These are phyloP conservation scores for Tetracladium maxilliforme DNA, from an alignment of 2,329 filamentous ascomycete species.

Conservation along the genomic window DNA sequence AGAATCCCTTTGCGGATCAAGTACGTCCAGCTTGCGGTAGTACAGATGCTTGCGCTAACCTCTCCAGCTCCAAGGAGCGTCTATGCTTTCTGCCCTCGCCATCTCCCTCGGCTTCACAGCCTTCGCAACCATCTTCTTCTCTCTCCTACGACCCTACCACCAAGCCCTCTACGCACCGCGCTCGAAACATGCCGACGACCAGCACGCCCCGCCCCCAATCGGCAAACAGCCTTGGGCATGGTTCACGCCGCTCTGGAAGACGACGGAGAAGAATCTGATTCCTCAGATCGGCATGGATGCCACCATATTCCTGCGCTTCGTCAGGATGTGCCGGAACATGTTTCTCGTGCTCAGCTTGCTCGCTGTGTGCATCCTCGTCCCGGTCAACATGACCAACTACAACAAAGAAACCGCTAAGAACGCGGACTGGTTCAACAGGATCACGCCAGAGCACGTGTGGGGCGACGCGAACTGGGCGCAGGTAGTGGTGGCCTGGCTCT, in stretches of 20 bases:
- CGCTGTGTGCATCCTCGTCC: constrained; percentile 66
- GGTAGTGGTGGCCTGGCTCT: constrained; percentile 44
- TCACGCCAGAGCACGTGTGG: constrained; percentile 43
- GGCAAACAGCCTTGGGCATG: constrained; percentile 82
- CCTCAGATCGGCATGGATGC: constrained; percentile 84
- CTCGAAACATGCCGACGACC: constrained; percentile 80
- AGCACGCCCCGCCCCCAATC: constrained; percentile 74
- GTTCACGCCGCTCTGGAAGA: constrained; percentile 64
- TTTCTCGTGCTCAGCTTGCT: constrained; percentile 60
- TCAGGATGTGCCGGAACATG: constrained; percentile 83
- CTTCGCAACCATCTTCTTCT: constrained; percentile 68
- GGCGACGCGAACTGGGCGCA: constrained; percentile 41
- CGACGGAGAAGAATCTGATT: constrained; percentile 63
- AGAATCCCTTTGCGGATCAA: constrained; percentile 12
- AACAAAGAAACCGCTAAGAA: constrained; percentile 10
- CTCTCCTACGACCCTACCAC: constrained; percentile 80
- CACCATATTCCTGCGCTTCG: constrained; percentile 76
- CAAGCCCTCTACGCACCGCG: constrained; percentile 89
- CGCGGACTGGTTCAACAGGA: constrained; percentile 35
- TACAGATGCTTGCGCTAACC: background rate
- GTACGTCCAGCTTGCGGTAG: constrained; percentile 3
- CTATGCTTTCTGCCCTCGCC: constrained; percentile 65
- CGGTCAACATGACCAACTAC: constrained; percentile 53
- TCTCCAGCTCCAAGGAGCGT: constrained; percentile 30
- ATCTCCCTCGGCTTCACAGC: constrained; percentile 65